A percentile compares a stretch with the other conserved stretches of the same genome.
phyloP scores from a whole-genome alignment of 2,329 filamentous ascomycete species.

The Trichophyton simii region DNA sequence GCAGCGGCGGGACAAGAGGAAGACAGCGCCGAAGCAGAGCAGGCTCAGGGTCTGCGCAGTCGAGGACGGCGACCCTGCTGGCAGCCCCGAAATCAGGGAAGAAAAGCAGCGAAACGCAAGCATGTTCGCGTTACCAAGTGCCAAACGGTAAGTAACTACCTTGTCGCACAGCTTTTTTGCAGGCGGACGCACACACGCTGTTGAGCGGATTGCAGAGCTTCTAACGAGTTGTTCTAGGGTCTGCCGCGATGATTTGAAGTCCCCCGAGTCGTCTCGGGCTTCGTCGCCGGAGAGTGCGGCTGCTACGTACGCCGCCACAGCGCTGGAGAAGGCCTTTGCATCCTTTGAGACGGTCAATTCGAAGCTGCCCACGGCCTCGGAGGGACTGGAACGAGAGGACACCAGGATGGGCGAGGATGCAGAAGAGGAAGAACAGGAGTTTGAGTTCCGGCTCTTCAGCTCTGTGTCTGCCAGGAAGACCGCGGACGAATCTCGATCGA shows the following conservation, averaged over 20 bases:
- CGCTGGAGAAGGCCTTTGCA: slow-evolving; percentile 9
- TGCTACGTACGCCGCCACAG: slow-evolving; percentile 10
- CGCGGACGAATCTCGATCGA: not conserved
- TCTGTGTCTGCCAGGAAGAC: slow-evolving; percentile 14
- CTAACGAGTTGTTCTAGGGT: slow-evolving; percentile 8
- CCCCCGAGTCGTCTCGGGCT: slow-evolving; percentile 10
- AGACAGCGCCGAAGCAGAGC: not conserved
- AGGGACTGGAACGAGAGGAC: slow-evolving; percentile 1
- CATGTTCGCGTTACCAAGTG: slow-evolving; percentile 11
- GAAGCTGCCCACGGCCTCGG: not conserved
- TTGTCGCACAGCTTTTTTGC: not conserved
- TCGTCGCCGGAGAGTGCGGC: slow-evolving; percentile 10
- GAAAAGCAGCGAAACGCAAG: not conserved
- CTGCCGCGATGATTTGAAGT: slow-evolving; percentile 12
- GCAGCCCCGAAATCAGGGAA: not conserved
- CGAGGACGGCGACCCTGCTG: too few relatives aligned
- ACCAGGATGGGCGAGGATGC: slow-evolving; percentile 4
- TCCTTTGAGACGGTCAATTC: slow-evolving; percentile 9
- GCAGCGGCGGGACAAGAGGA: not conserved
- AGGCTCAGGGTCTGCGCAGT: not conserved
- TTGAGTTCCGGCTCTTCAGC: slow-evolving; percentile 33
- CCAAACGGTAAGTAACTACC: slow-evolving; percentile 9
- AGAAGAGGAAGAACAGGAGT: slow-evolving; percentile 30
- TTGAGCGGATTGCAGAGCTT: not conserved
- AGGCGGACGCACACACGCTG: not conserved